Evolutionary conservation across 1,284 basidiomycete species (phyloP), one percentile per base, ranked within the genome.

Genomic region (Marasmius fiardii): DNA sequence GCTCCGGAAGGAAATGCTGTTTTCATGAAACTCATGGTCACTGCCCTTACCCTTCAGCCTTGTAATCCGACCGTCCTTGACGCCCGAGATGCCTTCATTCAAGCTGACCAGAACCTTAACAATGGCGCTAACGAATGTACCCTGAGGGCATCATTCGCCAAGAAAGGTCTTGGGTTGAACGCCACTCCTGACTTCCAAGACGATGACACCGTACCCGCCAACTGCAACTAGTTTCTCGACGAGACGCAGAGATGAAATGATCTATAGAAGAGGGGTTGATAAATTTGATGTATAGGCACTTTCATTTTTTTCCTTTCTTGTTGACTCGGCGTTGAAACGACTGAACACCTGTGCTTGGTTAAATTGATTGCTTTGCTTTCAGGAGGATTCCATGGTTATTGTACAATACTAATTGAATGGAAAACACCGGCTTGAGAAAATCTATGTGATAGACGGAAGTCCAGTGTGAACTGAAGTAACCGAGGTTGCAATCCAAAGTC

Each of bases 21-120:
- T 12, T 77, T 71, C 69, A 58, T 81, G 41, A 76, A 77, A 57
- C 72, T 80, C 45, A 76, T 78, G 66, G 68, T 80, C 54, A 77
- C 80, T 62, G 65, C 76, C 14, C 72, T 82, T 20, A 56, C 75
- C 3, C 65, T 81, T 26, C 76, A 78, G 66, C 79, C 78, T 8
- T 81, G 79, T 68, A 78, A 78, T 66, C 79, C 80, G 4, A 79
- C 75, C 14, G 73, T 47, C 16, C 43, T 54, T 33, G 62, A 65
- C 39, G 72, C 77, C 6, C 77, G 80, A 49, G 71, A 78, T 58
- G 79, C 79, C 20, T 79, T 76, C 74, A 76, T 81, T 52, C 79
- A 80, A 64, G 79, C 80, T 24, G 80, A 82, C 58, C 68, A 63
- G 23, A 79, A 79, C 65, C 70, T 77, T n/a, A 80, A 67, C 61